phyloP scores from a whole-genome alignment of 1,284 basidiomycete species.

The Trametes sp. region DNA sequence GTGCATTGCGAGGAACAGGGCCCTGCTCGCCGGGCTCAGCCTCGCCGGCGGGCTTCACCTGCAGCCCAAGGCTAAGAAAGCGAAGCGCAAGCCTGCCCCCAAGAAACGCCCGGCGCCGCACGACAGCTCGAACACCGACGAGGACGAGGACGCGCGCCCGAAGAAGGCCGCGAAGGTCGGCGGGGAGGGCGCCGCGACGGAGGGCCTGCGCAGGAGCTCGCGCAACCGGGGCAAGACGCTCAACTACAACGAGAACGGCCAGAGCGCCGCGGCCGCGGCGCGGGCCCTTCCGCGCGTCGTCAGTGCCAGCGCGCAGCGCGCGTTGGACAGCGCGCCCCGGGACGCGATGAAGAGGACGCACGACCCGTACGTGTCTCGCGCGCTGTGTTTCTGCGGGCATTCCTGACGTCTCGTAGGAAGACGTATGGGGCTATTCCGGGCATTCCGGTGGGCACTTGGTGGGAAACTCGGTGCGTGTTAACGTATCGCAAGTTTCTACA shows the following conservation, averaged over 20 bases:
- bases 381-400: background rate
- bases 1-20: constrained; percentile 61
- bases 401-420: constrained; percentile 39
- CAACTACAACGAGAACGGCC: constrained; percentile 54
- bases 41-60: constrained; percentile 37
- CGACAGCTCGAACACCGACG: constrained; percentile 35
- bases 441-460: constrained; percentile 80
- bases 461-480: constrained; percentile 62
- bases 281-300: constrained; percentile 27
- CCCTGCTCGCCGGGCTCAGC: constrained; percentile 51
- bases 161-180: constrained; percentile 29
- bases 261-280: constrained; percentile 20
- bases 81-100: constrained; percentile 50
- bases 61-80: constrained; percentile 39
- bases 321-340: constrained; percentile 37
- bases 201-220: constrained; percentile 63
- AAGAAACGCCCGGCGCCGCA: constrained; percentile 43
- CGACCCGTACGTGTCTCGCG: constrained; percentile 62
- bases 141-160: constrained; percentile 18
- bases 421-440: constrained; percentile 76
- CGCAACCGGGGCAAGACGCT: constrained; percentile 66
- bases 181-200: constrained; percentile 16
- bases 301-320: constrained; percentile 27
- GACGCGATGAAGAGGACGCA: constrained; percentile 51
- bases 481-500: too few relatives aligned